These are phyloP conservation scores for Colletotrichum filicis DNA, from an alignment of 2,329 filamentous ascomycete genomes.

Conservation along the genomic window DNA sequence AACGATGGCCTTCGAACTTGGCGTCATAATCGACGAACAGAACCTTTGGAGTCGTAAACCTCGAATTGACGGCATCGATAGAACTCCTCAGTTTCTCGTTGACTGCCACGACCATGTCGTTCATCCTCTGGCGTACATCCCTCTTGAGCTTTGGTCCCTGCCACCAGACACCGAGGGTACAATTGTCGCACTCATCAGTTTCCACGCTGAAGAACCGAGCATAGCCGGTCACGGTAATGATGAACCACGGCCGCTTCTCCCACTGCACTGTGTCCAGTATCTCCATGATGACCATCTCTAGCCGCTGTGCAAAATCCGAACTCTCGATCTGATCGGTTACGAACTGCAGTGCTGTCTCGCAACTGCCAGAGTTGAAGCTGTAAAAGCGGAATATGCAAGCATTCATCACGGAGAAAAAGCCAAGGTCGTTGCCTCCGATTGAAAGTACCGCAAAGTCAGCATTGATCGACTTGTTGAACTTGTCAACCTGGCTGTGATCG, in stretches of 20 bases:
- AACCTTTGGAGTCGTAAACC: conserved; percentile 49
- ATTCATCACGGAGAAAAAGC: conserved; percentile 62
- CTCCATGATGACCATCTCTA: conserved; percentile 53
- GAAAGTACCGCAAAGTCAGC: conserved; percentile 57
- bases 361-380: conserved; percentile 58
- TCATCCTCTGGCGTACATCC: conserved; percentile 52
- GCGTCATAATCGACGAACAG: conserved; percentile 58
- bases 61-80: conserved; percentile 49
- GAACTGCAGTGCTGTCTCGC: conserved; percentile 50
- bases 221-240: conserved; percentile 58
- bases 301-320: conserved; percentile 50
- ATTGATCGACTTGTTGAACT: conserved; percentile 49
- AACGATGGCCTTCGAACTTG: conserved; percentile 57
- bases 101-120: conserved; percentile 54
- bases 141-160: conserved; percentile 53
- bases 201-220: conserved; percentile 59
- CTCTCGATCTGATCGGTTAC: conserved; percentile 47
- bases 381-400: conserved; percentile 62
- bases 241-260: conserved; percentile 56
- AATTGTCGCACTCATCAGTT: conserved; percentile 54
- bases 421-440: conserved; percentile 61
- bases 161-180: conserved; percentile 59
- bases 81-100: conserved; percentile 52
- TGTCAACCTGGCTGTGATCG: conserved; percentile 53
- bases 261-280: conserved; percentile 55